A percentile compares a stretch with the other conserved stretches of the same genome.
Conservation (phyloP, 164 flowering plant genomes). For the Echeveria elegans region DNA sequence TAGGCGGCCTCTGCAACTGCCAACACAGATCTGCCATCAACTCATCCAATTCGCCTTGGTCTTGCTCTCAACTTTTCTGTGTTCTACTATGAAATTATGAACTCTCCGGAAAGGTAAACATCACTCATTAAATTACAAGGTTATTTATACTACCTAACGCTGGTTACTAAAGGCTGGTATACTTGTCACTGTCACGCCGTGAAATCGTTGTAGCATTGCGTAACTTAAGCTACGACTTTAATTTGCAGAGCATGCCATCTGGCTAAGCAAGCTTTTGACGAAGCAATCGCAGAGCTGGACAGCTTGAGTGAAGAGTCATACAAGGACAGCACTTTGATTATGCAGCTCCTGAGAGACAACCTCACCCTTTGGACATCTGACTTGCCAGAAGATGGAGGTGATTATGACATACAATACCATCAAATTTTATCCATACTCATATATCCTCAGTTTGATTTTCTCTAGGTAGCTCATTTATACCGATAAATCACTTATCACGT, state of each 20-base stretch:
- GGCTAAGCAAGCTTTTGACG: conserved; percentile 11
- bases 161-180: not conserved
- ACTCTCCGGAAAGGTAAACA: conserved; percentile 6
- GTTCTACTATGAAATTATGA: conserved; percentile 7
- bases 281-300: conserved; percentile 13
- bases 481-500: no score
- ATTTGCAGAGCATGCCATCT: conserved; percentile 11
- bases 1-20: conserved; percentile 11
- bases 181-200: no score
- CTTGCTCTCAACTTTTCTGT: conserved; percentile 12
- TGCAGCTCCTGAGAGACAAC: conserved; percentile 31
- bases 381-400: conserved; percentile 20
- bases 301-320: conserved; percentile 9
- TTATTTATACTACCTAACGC: not conserved
- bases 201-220: not conserved
- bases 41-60: conserved; percentile 14
- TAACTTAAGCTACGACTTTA: not conserved
- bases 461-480: no score
- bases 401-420: not conserved
- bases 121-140: not conserved
- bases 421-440: not conserved
- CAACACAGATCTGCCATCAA: conserved; percentile 13
- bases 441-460: no score
- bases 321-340: conserved; percentile 15
- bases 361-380: conserved; percentile 28